Evolutionary conservation across 2,329 filamentous ascomycete species (phyloP).

Genomic region (Phialophora chinensis): DNA sequence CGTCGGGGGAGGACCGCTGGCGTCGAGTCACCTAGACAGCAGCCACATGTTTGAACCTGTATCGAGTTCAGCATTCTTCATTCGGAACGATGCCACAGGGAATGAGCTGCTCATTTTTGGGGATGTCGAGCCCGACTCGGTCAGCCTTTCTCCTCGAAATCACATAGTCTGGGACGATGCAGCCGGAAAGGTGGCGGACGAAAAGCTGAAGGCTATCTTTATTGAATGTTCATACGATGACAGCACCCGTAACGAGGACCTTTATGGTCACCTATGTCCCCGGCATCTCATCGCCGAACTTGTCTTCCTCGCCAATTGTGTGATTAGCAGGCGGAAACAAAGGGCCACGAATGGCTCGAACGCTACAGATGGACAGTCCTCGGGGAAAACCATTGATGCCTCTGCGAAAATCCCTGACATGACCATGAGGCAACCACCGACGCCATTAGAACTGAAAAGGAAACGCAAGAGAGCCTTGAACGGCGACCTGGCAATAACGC

Average conservation of each 20-base stretch:
- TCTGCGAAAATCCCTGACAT: slow-evolving; percentile 20
- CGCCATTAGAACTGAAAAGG: slow-evolving; percentile 31
- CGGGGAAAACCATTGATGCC: slow-evolving; percentile 7
- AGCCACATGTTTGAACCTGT: slow-evolving; percentile 52
- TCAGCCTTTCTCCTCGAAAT: slow-evolving; percentile 83
- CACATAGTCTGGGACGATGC: slow-evolving; percentile 85
- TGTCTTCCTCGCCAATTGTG: slow-evolving; percentile 70
- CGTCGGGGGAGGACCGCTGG: slow-evolving; percentile 39
- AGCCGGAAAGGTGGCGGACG: slow-evolving; percentile 78
- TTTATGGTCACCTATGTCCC: slow-evolving; percentile 90
- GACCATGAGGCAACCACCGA: slow-evolving; percentile 35
- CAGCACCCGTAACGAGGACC: slow-evolving; percentile 72
- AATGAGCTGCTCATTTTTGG: slow-evolving; percentile 91
- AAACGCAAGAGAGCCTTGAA: slow-evolving; percentile 52
- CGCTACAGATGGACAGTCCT: neutral
- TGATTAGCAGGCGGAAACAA: slow-evolving; percentile 56
- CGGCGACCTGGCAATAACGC: slow-evolving; percentile 33
- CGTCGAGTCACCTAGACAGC: slow-evolving; percentile 28
- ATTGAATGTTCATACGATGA: slow-evolving; percentile 96
- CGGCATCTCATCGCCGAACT: slow-evolving; percentile 82
- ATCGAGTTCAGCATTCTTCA: slow-evolving; percentile 92
- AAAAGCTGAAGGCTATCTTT: slow-evolving; percentile 78
- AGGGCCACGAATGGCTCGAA: slow-evolving; percentile 27
- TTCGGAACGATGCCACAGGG: slow-evolving; percentile 73
- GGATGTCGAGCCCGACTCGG: slow-evolving; percentile 88